These are phyloP conservation scores for Ustilago hordei DNA, from an alignment of 1,284 basidiomycete species.

Conservation along the genomic window DNA sequence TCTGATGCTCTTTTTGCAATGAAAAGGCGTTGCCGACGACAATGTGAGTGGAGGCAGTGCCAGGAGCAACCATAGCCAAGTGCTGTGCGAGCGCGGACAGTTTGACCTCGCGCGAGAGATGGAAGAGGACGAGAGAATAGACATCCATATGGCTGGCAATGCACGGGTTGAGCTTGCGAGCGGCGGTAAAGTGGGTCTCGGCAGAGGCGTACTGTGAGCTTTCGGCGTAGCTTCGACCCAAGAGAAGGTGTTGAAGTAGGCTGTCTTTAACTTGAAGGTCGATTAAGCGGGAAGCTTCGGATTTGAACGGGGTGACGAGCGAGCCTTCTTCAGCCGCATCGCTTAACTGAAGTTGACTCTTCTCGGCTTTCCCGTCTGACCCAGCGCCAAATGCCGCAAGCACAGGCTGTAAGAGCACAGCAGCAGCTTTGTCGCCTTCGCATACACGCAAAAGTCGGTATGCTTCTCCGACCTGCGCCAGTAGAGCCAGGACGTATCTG, in stretches of 20 bases:
- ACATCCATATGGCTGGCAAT: constrained; percentile 63
- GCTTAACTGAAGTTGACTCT: not conserved
- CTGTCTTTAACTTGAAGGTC: constrained; percentile 40
- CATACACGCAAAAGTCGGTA: constrained; percentile 57
- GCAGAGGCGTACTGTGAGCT: constrained; percentile 59
- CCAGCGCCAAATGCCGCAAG: not conserved
- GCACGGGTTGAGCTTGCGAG: constrained; percentile 52
- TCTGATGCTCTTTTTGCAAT: constrained; percentile 64
- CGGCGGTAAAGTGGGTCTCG: constrained; percentile 55
- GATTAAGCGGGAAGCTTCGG: constrained; percentile 15
- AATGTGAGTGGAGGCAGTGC: constrained; percentile 58
- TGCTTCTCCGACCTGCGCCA: constrained; percentile 56
- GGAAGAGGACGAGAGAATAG: constrained; percentile 66
- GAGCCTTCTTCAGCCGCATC: constrained; percentile 12
- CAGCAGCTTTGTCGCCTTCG: constrained; percentile 48
- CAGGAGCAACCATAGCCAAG: constrained; percentile 52
- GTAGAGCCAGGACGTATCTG: constrained; percentile 35
- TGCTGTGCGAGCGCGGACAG: constrained; percentile 64
- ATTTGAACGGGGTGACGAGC: not conserved
- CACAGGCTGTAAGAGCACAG: constrained; percentile 25
- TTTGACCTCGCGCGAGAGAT: constrained; percentile 66
- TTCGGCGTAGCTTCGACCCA: constrained; percentile 62
- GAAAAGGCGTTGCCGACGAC: constrained; percentile 66
- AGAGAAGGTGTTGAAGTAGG: constrained; percentile 50
- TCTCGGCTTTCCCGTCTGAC: not conserved